These are phyloP conservation scores for Saccharomycopsis vini DNA, from an alignment of 805 yeast species.

Conservation along the genomic window DNA sequence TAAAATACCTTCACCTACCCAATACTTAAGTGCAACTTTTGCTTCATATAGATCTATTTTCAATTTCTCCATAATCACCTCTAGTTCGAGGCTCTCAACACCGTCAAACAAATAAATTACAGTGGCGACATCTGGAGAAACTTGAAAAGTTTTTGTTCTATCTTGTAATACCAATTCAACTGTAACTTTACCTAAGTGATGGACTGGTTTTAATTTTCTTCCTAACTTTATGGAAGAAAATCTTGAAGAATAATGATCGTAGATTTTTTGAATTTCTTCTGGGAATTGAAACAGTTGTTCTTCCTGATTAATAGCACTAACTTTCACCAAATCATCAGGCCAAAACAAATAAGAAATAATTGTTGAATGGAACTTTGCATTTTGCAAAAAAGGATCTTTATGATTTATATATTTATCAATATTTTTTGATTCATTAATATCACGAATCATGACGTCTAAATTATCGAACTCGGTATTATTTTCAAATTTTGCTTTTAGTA, in stretches of 20 bases:
- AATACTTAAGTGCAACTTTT: conserved; percentile 38
- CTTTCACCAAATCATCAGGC: conserved; percentile 36
- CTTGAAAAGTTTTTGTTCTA: conserved; percentile 35
- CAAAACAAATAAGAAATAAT: conserved; percentile 74
- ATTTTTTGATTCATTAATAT: conserved; percentile 47
- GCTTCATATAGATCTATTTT: conserved; percentile 37
- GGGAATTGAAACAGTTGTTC: conserved; percentile 42
- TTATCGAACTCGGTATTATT: conserved; percentile 46
- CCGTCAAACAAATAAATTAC: conserved; percentile 41
- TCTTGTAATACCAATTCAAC: conserved; percentile 50
- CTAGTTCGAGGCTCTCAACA: conserved; percentile 27
- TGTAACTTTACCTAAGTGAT: conserved; percentile 53
- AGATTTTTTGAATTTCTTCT: conserved; percentile 29
- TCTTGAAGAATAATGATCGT: conserved; percentile 35
- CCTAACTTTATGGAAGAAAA: conserved; percentile 45
- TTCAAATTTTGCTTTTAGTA: conserved; percentile 48
- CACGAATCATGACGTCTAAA: conserved; percentile 78
- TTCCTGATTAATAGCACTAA: conserved; percentile 24
- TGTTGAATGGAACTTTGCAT: conserved; percentile 39
- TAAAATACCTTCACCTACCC: conserved; percentile 57
- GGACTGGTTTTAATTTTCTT: conserved; percentile 47
- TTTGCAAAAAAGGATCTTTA: conserved; percentile 18
- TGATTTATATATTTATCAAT: conserved; percentile 24
- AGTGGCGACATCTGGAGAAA: conserved; percentile 62
- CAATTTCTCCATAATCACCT: conserved; percentile 29